A percentile compares a stretch with the other conserved stretches of the same genome.
Conservation (phyloP, 192 early-diverging fungal species). For the Rhizoclosmatium globosum region DNA sequence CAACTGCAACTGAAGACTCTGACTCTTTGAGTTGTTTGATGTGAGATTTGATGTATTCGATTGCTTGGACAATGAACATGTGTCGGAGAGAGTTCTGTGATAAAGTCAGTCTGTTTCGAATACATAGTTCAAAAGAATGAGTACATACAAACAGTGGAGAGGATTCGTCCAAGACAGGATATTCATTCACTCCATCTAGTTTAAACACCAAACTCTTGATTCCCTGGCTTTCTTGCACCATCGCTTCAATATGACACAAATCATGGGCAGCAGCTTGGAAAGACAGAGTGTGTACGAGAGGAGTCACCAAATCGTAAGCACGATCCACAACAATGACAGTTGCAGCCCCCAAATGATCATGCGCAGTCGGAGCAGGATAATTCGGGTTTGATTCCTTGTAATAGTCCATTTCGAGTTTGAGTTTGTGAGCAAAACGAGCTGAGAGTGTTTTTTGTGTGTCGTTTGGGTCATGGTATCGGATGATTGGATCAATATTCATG, state of each 20-base stretch:
- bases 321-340: constrained; percentile 92
- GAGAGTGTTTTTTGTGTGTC: constrained; percentile 2
- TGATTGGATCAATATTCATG: constrained; percentile 88
- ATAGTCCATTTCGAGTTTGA: constrained; percentile 85
- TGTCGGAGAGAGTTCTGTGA: constrained; percentile 21
- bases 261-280: constrained; percentile 98
- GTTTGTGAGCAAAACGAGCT: constrained; percentile 9
- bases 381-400: constrained; percentile 68
- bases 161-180: constrained; percentile 20
- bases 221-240: not conserved
- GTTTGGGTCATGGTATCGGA: constrained; percentile 86
- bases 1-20: too few relatives aligned
- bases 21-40: not conserved
- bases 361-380: constrained; percentile 49
- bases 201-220: constrained; percentile 12
- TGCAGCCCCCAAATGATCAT: constrained; percentile 62
- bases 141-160: constrained; percentile 22
- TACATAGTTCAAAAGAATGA: not conserved
- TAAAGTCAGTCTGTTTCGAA: not conserved
- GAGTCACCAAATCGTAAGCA: constrained; percentile 85
- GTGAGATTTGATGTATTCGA: constrained; percentile 3
- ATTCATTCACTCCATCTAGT: not conserved
- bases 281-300: constrained; percentile 95
- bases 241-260: not conserved
- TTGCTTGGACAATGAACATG: constrained; percentile 11